Base-by-base conservation (phyloP, 2,329 filamentous ascomycete species). In the Fusarium phyllophilum region DNA sequence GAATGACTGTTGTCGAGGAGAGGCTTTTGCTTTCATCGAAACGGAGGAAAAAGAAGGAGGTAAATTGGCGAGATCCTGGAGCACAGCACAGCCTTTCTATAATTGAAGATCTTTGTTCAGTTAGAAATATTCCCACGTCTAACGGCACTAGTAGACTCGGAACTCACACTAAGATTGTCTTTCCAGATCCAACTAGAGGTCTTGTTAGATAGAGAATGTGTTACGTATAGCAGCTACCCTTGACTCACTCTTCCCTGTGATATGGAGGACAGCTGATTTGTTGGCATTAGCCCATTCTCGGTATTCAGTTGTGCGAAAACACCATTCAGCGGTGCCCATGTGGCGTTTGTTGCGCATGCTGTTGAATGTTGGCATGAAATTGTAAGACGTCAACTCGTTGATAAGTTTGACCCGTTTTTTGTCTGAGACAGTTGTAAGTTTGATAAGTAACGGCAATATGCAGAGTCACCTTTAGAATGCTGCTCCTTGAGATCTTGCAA, bases 161-260 rank as follows among this genome's bases (percentile, higher is more conserved):
- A 0, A n/a, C 70, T 24, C 8, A 72, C 71, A 38, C 26, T 8
- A 75, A 8, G 7, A 72, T 44, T 7, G 68, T 70, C 15, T 74
- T 75, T 15, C 73, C 73, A 38, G 73, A 74, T 12, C 71, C 73
- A 26, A 74, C 73, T 75, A 20, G 3, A 6, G 4, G 1, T 14
- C 2, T 5, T 6, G 14, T 24, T 9, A 31, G 26, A n/a, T 13
- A 31, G n/a, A 11, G 8, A 31, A 13, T 4, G 2, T 15, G 2
- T 13, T 14, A 24, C 22, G 11, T 18, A 5, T 8, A 18, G 2
- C n/a, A 3, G 8, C 7, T 3, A 18, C 15, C 10, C 3, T 11
- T 6, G 9, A 56, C 59, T 24, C 15, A 74, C 71, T 75, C 24
- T 75, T 75, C 0, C 73, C 71, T 1, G 68, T 70, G 8, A 75